A percentile compares a stretch with the other conserved stretches of the same genome.
These are phyloP conservation scores for Tricladium varicosporioides DNA, from an alignment of 2,329 filamentous ascomycete species.

Conservation along the genomic window DNA sequence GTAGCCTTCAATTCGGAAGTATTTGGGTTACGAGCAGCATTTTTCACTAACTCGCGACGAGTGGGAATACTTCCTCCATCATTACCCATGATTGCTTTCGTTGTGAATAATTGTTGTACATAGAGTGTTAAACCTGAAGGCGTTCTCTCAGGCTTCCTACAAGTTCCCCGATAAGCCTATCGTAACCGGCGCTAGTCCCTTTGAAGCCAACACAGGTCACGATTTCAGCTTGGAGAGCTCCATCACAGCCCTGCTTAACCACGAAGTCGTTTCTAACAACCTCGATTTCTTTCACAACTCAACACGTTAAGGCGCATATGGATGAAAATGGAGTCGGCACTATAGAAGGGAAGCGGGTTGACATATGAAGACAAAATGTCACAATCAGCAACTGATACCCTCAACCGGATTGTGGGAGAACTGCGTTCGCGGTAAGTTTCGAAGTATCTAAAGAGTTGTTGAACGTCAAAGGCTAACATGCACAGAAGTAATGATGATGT, in stretches of 20 bases:
- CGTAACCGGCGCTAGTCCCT: not conserved
- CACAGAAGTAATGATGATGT: conserved; percentile 32
- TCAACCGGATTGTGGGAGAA: conserved; percentile 32
- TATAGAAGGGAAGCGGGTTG: conserved; percentile 21
- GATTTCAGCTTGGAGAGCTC: not conserved
- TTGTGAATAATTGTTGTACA: not conserved
- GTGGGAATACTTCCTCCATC: conserved; percentile 96
- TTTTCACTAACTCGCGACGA: conserved; percentile 92
- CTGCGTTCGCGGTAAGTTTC: conserved; percentile 29
- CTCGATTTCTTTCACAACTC: not conserved
- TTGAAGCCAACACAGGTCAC: not conserved
- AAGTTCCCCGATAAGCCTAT: conserved; percentile 7
- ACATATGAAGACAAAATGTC: conserved; percentile 30
- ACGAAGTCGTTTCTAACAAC: not conserved
- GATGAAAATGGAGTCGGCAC: conserved; percentile 26
- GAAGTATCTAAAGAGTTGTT: conserved; percentile 1
- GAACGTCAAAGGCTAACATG: conserved; percentile 5
- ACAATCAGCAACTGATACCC: conserved; percentile 31
- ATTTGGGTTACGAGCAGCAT: conserved; percentile 79
- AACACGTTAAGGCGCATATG: conserved; percentile 20
- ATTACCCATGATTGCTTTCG: conserved; percentile 71
- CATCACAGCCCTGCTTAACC: not conserved
- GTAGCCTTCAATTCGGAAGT: conserved; percentile 86
- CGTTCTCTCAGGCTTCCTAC: not conserved
- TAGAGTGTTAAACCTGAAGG: not conserved